Percentiles rank a stretch among this genome's conserved stretches.
phyloP scores from a whole-genome alignment of 192 early-diverging fungal species.

The Haplosporangium gracile region DNA sequence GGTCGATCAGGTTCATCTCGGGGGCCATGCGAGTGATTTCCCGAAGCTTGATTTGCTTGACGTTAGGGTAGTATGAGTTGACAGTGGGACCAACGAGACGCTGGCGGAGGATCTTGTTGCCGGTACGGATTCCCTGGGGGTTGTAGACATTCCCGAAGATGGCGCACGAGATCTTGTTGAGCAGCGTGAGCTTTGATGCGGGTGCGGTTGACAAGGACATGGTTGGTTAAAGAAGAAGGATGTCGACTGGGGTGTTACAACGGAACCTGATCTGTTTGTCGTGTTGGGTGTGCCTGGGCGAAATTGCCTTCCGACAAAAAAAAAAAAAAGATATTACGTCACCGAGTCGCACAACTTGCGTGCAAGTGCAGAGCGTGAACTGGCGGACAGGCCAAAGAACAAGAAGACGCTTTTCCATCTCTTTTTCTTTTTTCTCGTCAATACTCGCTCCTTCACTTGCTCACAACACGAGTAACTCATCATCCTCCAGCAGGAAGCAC shows the following conservation, averaged over 20 bases:
- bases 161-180: conserved; percentile 70
- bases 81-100: conserved; percentile 76
- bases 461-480: not conserved
- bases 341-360: not conserved
- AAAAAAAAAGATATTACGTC: not conserved
- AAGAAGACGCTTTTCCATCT: not conserved
- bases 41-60: conserved; percentile 63
- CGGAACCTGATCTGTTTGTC: not conserved
- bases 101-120: conserved; percentile 80
- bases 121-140: conserved; percentile 74
- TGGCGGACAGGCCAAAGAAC: too few relatives aligned
- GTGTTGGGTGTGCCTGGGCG: not conserved
- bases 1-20: conserved; percentile 65
- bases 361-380: too few relatives aligned
- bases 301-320: not conserved
- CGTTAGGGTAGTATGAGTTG: conserved; percentile 74
- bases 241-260: not conserved
- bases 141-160: conserved; percentile 80
- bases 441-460: not conserved
- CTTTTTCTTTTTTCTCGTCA: not conserved
- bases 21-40: conserved; percentile 66
- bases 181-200: conserved; percentile 57
- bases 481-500: not conserved
- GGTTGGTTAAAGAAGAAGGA: conserved; percentile 1
- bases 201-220: conserved; percentile 50